Percentiles rank a stretch among this genome's conserved stretches.
Evolutionary conservation across 139 green algal genomes (phyloP).

Genomic region (Chloropicon primus): DNA sequence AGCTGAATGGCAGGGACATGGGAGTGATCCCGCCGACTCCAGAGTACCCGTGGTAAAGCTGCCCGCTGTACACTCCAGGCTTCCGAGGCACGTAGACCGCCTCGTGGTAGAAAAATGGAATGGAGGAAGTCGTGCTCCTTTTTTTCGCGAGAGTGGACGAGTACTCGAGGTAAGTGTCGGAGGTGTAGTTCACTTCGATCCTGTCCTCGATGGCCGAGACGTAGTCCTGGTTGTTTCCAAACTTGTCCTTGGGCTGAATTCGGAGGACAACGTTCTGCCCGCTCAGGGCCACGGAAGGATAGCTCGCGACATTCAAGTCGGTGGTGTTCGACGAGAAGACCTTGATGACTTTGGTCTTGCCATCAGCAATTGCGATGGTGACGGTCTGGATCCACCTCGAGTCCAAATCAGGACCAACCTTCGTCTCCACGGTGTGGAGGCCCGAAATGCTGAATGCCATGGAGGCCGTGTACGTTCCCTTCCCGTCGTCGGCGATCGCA

Average conservation of each 20-base stretch:
- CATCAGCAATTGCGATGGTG: not conserved
- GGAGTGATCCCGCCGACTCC: not conserved
- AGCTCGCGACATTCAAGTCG: not conserved
- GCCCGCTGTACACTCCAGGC: not conserved
- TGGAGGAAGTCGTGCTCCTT: not conserved
- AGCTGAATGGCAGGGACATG: not conserved
- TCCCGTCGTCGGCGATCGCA: not conserved
- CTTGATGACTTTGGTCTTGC: not conserved
- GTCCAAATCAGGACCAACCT: not conserved
- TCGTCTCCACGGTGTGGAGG: slow-evolving; percentile 2
- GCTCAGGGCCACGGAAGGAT: not conserved
- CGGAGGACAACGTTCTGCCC: not conserved
- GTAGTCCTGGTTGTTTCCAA: slow-evolving; percentile 5
- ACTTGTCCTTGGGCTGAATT: slow-evolving; percentile 3
- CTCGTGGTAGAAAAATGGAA: not conserved
- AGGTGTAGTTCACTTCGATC: not conserved
- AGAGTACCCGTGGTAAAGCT: not conserved
- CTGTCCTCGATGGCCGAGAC: not conserved
- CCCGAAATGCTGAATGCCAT: not conserved
- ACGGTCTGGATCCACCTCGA: not conserved
- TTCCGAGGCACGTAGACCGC: not conserved
- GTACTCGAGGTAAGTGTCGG: not conserved
- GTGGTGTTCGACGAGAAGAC: not conserved
- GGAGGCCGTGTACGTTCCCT: slow-evolving; percentile 7
- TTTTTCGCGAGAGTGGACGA: not conserved